These are phyloP conservation scores for Pyrenophora teres DNA, from an alignment of 2,329 filamentous ascomycete genomes.

Conservation along the genomic window DNA sequence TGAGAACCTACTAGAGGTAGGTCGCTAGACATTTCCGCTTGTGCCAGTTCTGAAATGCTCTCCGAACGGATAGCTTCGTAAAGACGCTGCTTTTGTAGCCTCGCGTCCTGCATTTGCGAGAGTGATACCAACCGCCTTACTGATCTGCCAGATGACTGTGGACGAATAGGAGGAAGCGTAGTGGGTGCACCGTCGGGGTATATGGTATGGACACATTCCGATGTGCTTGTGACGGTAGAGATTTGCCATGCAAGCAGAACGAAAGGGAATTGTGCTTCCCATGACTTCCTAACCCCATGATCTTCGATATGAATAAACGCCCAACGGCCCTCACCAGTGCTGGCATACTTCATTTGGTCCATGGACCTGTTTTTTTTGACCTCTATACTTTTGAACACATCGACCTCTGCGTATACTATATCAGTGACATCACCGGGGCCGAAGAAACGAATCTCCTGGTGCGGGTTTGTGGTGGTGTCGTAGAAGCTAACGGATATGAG, in stretches of 20 bases:
- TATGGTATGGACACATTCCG: constrained; percentile 18
- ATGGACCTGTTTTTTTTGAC: not conserved
- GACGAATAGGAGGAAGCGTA: not conserved
- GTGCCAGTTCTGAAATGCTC: constrained; percentile 8
- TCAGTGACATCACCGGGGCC: constrained; percentile 21
- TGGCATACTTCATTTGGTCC: constrained; percentile 4
- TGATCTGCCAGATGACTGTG: not conserved
- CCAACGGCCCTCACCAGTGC: constrained; percentile 22
- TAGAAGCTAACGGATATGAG: constrained; percentile 29
- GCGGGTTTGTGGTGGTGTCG: constrained; percentile 20
- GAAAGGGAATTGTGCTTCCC: constrained; percentile 6
- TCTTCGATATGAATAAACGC: constrained; percentile 21
- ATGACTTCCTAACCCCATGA: not conserved
- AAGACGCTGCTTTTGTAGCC: not conserved
- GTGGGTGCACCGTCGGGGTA: not conserved
- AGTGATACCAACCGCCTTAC: constrained; percentile 13
- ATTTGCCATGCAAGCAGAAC: constrained; percentile 20
- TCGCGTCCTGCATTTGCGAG: constrained; percentile 7
- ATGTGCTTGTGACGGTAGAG: constrained; percentile 12
- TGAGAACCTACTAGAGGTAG: constrained; percentile 1
- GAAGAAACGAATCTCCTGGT: constrained; percentile 26
- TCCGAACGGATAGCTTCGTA: constrained; percentile 9
- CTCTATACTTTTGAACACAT: constrained; percentile 19
- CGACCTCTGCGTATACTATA: constrained; percentile 29
- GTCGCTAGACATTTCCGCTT: not conserved